Conservation (phyloP, 192 early-diverging fungal species). For the Phlyctochytrium planicorne region DNA sequence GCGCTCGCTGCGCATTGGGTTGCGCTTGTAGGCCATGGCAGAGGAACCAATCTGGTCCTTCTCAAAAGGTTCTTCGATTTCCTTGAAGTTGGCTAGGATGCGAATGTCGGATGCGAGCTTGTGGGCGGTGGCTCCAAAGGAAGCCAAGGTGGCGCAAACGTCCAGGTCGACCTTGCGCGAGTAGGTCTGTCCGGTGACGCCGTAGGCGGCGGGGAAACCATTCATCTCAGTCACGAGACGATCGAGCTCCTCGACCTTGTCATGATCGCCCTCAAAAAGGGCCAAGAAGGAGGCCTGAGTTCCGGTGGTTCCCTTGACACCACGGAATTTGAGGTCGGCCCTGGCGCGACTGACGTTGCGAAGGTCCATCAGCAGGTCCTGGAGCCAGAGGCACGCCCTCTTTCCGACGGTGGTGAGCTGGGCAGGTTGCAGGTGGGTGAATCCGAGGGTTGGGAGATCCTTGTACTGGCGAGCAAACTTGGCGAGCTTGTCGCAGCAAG, state of each 20-base stretch:
- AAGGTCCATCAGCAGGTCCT: conserved; percentile 95
- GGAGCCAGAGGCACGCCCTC: conserved; percentile 93
- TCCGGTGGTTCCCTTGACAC: conserved; percentile 98
- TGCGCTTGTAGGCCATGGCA: conserved; percentile 99
- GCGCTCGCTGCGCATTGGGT: conserved; percentile 98
- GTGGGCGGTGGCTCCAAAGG: conserved; percentile 94
- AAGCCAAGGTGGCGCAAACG: conserved; percentile 77
- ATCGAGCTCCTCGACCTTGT: conserved; percentile 91
- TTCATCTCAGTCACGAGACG: conserved; percentile 83
- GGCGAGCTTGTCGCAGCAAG: conserved; percentile 75
- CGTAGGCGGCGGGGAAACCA: conserved; percentile 82
- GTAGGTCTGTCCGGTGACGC: conserved; percentile 97
- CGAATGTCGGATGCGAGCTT: conserved; percentile 97
- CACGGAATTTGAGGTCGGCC: conserved; percentile 87
- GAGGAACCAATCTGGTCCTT: conserved; percentile 98
- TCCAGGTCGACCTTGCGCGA: conserved; percentile 97
- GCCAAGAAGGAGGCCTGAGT: conserved; percentile 97
- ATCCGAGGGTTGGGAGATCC: conserved; percentile 90
- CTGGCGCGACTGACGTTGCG: conserved; percentile 88
- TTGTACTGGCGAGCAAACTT: conserved; percentile 79
- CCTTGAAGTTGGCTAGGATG: conserved; percentile 93
- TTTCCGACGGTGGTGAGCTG: conserved; percentile 98
- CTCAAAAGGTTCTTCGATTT: conserved; percentile 98
- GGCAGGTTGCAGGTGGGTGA: conserved; percentile 99
- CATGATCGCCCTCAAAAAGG: conserved; percentile 90